Conservation (phyloP, 1,284 basidiomycete species). For the Malassezia slooffiae region DNA sequence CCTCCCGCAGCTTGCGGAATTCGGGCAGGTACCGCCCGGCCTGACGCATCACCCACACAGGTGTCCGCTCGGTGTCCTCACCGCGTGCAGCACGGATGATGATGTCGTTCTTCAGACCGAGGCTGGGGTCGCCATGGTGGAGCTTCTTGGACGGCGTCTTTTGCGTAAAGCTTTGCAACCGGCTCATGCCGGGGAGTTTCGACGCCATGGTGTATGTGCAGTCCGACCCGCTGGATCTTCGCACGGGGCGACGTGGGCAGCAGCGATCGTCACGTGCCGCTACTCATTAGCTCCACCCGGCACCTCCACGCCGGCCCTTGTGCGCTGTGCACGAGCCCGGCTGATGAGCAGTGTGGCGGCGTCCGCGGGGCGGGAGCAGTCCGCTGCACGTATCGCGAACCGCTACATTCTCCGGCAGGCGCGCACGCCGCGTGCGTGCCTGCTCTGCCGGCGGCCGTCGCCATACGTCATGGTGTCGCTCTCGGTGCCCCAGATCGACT, state of each 20-base stretch:
- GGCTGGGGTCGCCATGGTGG: conserved; percentile 21
- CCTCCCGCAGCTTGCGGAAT: conserved; percentile 41
- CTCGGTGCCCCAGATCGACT: conserved; percentile 25
- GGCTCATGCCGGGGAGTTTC: conserved; percentile 32
- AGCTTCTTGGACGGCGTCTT: conserved; percentile 7
- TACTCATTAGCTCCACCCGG: neutral
- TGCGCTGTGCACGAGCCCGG: no score
- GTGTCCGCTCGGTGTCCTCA: conserved; percentile 76
- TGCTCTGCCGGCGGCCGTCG: conserved; percentile 25
- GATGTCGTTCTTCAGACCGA: conserved; percentile 69
- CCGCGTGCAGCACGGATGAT: conserved; percentile 77
- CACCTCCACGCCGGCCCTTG: no score
- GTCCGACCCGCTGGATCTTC: no score
- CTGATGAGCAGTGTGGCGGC: neutral
- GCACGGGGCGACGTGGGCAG: no score
- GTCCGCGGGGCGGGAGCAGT: no score
- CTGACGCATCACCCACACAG: conserved; percentile 98
- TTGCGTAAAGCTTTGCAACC: conserved; percentile 28
- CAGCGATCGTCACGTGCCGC: neutral
- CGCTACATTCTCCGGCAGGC: conserved; percentile 33
- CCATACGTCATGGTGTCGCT: conserved; percentile 30
- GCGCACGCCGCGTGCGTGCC: conserved; percentile 24
- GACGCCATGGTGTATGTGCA: conserved; percentile 16
- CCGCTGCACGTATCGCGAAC: conserved; percentile 16
- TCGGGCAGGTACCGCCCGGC: conserved; percentile 73